Evolutionary conservation across 2,329 filamentous ascomycete genomes (phyloP), one percentile per base, ranked within the genome.

Genomic region (Botrytis cinerea): DNA sequence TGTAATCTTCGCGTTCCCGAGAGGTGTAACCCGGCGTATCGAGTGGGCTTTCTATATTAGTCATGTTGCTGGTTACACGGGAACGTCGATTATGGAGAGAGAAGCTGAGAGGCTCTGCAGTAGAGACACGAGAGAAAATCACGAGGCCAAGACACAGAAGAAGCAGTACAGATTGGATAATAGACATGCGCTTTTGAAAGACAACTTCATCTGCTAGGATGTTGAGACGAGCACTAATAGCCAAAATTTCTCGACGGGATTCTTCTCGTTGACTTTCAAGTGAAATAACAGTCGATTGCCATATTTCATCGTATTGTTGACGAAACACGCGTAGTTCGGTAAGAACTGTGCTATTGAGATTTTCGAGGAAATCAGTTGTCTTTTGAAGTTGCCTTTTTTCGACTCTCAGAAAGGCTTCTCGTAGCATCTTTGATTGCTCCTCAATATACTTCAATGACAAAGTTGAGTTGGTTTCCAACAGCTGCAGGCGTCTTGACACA

Each of bases 391-490:
- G 96, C 71, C 92, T 91, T 78, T 94, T 94, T 82, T 98, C 95
- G 45, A 97, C 92, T 79, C 93, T 92, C 72, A 90, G 89, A 75
- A 98, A 93, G 0, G 94, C 93, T 77, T 98, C 94, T 64, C 95
- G 92, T 57, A 98, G 86, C 75, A 97, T 94, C 67, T 91, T 92
- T 6, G 95, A 98, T 81, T 98, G 96, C 74, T 97, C 94, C 83
- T 98, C 95, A 74, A 99, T 97, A 80, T 99, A 99, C 79, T 97
- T 93, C 14, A 98, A 85, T 0, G 95, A 97, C 18, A 98, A 86
- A 0, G 95, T 97, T 18, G 95, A 94, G 81, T 98, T 99, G 25
- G 93, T 89, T 82, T 99, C 96, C 12, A 98, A 90, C 78, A 95
- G 91, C 76, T 95, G 93, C 7, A 99, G 87, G 1, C 96, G 93